Conservation (phyloP, 352 stramenopile species). For the Pythium guiyangense region DNA sequence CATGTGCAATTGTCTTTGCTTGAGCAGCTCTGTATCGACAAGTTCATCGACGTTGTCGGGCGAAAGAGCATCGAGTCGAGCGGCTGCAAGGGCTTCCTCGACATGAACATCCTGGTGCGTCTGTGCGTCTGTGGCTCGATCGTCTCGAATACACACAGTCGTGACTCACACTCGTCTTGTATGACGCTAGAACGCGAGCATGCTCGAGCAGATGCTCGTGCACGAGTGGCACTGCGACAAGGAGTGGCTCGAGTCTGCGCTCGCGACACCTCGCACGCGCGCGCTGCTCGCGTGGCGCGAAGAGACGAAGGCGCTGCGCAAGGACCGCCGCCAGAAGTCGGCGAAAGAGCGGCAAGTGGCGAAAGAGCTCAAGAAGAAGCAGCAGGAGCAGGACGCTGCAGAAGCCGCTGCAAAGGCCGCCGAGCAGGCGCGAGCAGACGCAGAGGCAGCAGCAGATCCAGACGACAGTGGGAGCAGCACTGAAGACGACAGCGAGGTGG, state of each 20-base stretch:
- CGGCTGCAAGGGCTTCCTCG: slow-evolving; percentile 61
- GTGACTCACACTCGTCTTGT: neutral
- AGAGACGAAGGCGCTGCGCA: slow-evolving; percentile 50
- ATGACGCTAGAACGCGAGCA: slow-evolving; percentile 31
- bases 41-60: slow-evolving; percentile 69
- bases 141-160: neutral
- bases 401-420: slow-evolving; percentile 18
- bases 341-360: slow-evolving; percentile 33
- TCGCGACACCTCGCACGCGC: slow-evolving; percentile 49
- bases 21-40: slow-evolving; percentile 64
- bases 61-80: slow-evolving; percentile 32
- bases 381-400: slow-evolving; percentile 21
- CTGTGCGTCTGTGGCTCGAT: slow-evolving; percentile 1
- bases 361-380: slow-evolving; percentile 28
- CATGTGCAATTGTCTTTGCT: no score
- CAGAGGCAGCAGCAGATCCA: slow-evolving; percentile 3
- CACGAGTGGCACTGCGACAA: slow-evolving; percentile 59
- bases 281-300: slow-evolving; percentile 63
- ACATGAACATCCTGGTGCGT: slow-evolving; percentile 81
- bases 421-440: neutral
- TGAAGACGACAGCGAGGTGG: no score
- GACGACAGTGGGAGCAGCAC: neutral
- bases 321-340: slow-evolving; percentile 53
- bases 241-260: slow-evolving; percentile 47
- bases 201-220: slow-evolving; percentile 69